Percentiles rank a stretch among this genome's conserved stretches.
phyloP scores from a whole-genome alignment of 768 basidiomycete species.

The Suillus weaverae region DNA sequence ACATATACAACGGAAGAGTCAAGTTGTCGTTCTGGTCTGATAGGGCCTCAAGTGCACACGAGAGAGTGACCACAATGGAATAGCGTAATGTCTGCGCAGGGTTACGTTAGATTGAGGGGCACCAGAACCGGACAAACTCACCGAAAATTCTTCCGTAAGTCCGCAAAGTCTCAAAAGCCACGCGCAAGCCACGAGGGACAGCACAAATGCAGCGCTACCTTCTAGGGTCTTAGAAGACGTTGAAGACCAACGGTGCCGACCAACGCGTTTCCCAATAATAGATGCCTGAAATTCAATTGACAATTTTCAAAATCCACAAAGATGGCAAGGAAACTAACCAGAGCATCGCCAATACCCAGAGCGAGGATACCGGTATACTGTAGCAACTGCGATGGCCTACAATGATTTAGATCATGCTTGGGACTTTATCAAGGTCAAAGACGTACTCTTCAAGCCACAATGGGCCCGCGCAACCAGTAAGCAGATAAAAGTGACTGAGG shows the following conservation, averaged over 20 bases:
- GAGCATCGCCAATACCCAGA: constrained; percentile 90
- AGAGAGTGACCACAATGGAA: constrained; percentile 55
- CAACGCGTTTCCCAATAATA: constrained; percentile 84
- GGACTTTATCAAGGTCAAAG: constrained; percentile 3
- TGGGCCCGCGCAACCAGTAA: constrained; percentile 92
- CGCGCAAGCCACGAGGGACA: constrained; percentile 68
- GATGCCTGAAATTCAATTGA: constrained; percentile 62
- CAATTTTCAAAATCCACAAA: no score
- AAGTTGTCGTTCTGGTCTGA: constrained; percentile 98
- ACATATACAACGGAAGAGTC: constrained; percentile 93
- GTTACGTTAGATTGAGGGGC: constrained; percentile 18
- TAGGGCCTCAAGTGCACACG: constrained; percentile 83
- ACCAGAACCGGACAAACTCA: constrained; percentile 40
- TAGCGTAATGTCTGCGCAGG: constrained; percentile 65
- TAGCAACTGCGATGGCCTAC: constrained; percentile 50
- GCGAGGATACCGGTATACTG: constrained; percentile 85
- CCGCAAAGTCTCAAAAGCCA: constrained; percentile 72
- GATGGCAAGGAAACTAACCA: constrained; percentile 50
- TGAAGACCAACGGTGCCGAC: constrained; percentile 81
- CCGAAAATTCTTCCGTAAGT: constrained; percentile 72
- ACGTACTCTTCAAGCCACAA: constrained; percentile 86
- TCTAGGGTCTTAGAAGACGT: constrained; percentile 87
- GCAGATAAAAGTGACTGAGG: constrained; percentile 93
- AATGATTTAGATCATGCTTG: constrained; percentile 11
- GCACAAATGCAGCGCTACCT: constrained; percentile 81